Base-by-base conservation (phyloP, 176 grass and related monocot species). In the Carex scoparia region DNA sequence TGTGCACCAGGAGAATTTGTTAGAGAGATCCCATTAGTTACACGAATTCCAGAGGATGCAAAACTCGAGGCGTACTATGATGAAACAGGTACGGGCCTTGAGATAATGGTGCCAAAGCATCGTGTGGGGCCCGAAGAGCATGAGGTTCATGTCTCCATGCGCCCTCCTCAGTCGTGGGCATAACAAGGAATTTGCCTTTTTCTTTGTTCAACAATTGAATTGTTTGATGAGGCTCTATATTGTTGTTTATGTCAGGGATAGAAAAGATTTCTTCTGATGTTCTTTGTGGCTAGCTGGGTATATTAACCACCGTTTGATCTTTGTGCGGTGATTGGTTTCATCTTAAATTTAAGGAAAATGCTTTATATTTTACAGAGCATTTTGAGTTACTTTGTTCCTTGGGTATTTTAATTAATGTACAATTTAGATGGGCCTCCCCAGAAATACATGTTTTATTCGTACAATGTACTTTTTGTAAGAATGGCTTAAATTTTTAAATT, bases 1-100 rank as follows among this genome's bases (percentile, higher is more conserved):
- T 97, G 94, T 84, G 90, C 94, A 82, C 94, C 94, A 10, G 94
- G 94, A 58, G 94, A 93, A 56, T 97, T 97, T 87, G 79, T 97
- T 53, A 87, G 94, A 81, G 92, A 97, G 91, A 92, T 97, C 71
- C 82, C 60, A 10, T 28, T 97, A 65, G 92, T 92, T 63, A 93
- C 92, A 16, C 85, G 94, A 70, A 97, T 97, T 79, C 94, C 94
- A 31, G 94, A 97, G 88, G 92, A 94, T 32, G 92, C 94, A 19
- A 94, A 88, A 59, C 48, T 97, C 30, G 90, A 97, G 81, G 92
- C 94, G 68, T 97, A 94, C 79, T 81, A 91, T 62, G 94, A 94
- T 86, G 92, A 92, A 89, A 77, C 92, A 30, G 88, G 94, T 80
- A 94, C 90, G 27, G 87, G 86, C 28, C 82, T 97, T 65, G 94